Evolutionary conservation across 495 filamentous ascomycete species (phyloP), one percentile per base, ranked within the genome.

Genomic region (Cryomyces antarcticus): DNA sequence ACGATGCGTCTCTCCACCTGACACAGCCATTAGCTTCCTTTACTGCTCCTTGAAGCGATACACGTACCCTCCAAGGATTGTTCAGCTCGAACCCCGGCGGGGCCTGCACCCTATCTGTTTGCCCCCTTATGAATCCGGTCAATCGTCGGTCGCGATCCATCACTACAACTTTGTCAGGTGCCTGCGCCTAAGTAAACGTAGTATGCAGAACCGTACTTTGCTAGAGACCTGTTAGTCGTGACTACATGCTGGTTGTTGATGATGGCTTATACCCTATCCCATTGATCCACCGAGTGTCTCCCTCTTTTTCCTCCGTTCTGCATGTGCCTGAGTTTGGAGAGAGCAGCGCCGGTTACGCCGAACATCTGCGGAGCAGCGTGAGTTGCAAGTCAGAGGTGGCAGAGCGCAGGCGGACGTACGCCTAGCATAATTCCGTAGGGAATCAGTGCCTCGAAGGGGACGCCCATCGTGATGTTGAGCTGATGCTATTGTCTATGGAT

Each of bases 361-460:
- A 95, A 93, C 84, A 95, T 92, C 88, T 96, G 34, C 27, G 12
- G 13, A 24, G 17, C 17, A 24, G 17, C 17, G 17, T 24, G 17
- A 24, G 17, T 24, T 24, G 17, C 17, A 24, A 24, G 17, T 24
- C 17, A 24, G 17, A 24, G 17, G 17, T 42, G 36, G 52, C 46
- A 43, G 41, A 29, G 41, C 5, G 47, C 43, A 50, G 12, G 42
- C 6, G 4, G n/a, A 68, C 84, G 61, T 68, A 95, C 87, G 58
- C 62, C 68, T 41, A 86, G 59, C 64, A 92, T 82, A 70, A 95
- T 87, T 52, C 71, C 89, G 66, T 93, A 96, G 39, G 89, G 89
- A 58, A 97, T 63, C 53, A 97, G 66, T 46, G 86, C 77, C 71
- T 97, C 89, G 67, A 96, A 96, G 41, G 89, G 89, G 49, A 97